phyloP scores from a whole-genome alignment of 116 monocot species.

The Papilionanthe hybrid region DNA sequence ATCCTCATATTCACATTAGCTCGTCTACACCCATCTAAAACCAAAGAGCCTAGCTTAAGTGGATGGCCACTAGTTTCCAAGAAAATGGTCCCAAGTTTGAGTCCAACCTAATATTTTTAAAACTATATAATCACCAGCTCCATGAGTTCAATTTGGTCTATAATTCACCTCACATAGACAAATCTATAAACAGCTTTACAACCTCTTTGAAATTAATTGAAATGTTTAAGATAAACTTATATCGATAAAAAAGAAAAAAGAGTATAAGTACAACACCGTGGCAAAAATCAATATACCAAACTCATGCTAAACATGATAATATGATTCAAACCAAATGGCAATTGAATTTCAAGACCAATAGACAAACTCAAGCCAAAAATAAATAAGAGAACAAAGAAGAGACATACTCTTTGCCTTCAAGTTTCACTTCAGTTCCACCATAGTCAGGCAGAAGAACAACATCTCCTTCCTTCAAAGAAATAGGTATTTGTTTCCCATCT shows the following conservation, averaged over 20 bases:
- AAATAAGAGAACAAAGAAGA: background rate
- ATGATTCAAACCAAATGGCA: background rate
- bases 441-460: conserved; percentile 28
- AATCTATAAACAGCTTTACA: too few relatives aligned
- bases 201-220: too few relatives aligned
- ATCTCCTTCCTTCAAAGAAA: conserved; percentile 27
- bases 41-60: background rate
- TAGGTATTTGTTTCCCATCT: conserved; percentile 23
- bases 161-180: too few relatives aligned
- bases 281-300: background rate
- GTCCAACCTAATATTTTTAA: background rate
- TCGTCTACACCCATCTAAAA: background rate
- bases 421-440: conserved; percentile 32
- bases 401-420: conserved; percentile 25
- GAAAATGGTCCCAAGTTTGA: background rate
- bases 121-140: background rate
- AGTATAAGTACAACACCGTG: background rate
- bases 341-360: background rate
- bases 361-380: background rate
- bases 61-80: background rate
- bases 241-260: background rate
- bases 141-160: background rate
- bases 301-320: background rate
- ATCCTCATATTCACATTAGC: background rate
- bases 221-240: background rate